A percentile compares a stretch with the other conserved stretches of the same genome.
Evolutionary conservation across 495 filamentous ascomycete species (phyloP).

Genomic region (Barbatosphaeria neglecta): DNA sequence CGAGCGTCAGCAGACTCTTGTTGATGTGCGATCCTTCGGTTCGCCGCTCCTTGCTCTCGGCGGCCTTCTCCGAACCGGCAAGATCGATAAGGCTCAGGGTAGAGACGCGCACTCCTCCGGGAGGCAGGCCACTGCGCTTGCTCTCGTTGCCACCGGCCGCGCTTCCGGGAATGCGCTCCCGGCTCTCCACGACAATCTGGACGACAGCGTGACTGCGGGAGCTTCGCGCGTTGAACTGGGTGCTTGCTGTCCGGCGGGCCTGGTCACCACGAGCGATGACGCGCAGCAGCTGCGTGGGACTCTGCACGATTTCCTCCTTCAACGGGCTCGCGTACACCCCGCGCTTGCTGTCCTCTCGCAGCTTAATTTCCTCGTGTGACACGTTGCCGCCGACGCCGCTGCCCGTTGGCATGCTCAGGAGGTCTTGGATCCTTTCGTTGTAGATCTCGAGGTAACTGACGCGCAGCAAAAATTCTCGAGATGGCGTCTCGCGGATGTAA

Average conservation of each 20-base stretch:
- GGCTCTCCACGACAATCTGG: conserved; percentile 94
- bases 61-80: conserved; percentile 89
- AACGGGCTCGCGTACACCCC: conserved; percentile 93
- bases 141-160: conserved; percentile 38
- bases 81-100: conserved; percentile 93
- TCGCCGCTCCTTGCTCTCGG: conserved; percentile 86
- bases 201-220: conserved; percentile 97
- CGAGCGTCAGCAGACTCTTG: conserved; percentile 88
- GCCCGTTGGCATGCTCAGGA: conserved; percentile 60
- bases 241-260: conserved; percentile 78
- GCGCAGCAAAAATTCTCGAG: conserved; percentile 84
- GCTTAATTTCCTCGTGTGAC: conserved; percentile 79
- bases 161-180: conserved; percentile 62
- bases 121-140: conserved; percentile 66
- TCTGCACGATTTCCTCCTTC: conserved; percentile 98
- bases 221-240: conserved; percentile 91
- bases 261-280: conserved; percentile 94
- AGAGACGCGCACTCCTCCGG: conserved; percentile 89
- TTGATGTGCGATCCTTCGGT: conserved; percentile 98
- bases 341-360: conserved; percentile 88
- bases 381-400: conserved; percentile 30
- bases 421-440: conserved; percentile 94
- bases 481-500: conserved; percentile 92
- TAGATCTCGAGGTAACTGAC: conserved; percentile 99
- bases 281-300: conserved; percentile 84